A percentile compares a stretch with the other conserved stretches of the same genome.
Evolutionary conservation across 2,329 filamentous ascomycete species (phyloP).

Genomic region (Thyridium curvatum): DNA sequence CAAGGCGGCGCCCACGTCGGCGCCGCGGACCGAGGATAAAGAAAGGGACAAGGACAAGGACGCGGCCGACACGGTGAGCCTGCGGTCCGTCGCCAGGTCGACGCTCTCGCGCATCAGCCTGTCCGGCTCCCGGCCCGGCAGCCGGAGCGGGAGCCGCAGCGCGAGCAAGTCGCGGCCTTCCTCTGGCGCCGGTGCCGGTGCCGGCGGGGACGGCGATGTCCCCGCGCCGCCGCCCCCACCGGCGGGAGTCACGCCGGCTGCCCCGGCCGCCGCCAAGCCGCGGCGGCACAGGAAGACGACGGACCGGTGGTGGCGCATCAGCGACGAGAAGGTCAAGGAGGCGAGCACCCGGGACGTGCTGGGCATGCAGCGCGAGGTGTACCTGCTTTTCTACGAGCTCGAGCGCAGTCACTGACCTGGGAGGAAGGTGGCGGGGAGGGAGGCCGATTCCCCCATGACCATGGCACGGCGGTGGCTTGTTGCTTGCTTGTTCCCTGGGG

Average conservation of each 20-base stretch:
- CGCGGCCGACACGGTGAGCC: conserved; percentile 39
- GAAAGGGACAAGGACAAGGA: conserved; percentile 32
- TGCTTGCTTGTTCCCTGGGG: no score
- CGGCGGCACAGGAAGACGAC: conserved; percentile 37
- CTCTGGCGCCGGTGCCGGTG: no score
- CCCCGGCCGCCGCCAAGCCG: conserved; percentile 2
- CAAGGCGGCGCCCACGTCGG: conserved; percentile 10
- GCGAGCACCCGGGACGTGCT: conserved; percentile 88
- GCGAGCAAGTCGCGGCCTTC: no score
- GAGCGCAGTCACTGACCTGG: conserved; percentile 7
- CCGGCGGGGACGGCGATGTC: conserved; percentile 13
- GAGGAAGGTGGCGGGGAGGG: no score
- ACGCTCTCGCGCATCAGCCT: conserved; percentile 41
- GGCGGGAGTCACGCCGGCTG: conserved; percentile 10
- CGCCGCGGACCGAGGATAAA: conserved; percentile 15
- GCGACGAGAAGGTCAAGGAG: conserved; percentile 94
- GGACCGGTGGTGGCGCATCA: conserved; percentile 95
- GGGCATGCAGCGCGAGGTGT: conserved; percentile 92
- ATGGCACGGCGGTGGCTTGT: no score
- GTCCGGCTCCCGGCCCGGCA: conserved; percentile 25
- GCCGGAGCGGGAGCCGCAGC: conserved; percentile 19
- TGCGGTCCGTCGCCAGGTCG: conserved; percentile 50
- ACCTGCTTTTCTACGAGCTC: conserved; percentile 92
- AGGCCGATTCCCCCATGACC: no score
- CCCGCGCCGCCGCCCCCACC: conserved; percentile 12